Base-by-base conservation (phyloP, 345 rosid species). In the Clausena lansium region DNA sequence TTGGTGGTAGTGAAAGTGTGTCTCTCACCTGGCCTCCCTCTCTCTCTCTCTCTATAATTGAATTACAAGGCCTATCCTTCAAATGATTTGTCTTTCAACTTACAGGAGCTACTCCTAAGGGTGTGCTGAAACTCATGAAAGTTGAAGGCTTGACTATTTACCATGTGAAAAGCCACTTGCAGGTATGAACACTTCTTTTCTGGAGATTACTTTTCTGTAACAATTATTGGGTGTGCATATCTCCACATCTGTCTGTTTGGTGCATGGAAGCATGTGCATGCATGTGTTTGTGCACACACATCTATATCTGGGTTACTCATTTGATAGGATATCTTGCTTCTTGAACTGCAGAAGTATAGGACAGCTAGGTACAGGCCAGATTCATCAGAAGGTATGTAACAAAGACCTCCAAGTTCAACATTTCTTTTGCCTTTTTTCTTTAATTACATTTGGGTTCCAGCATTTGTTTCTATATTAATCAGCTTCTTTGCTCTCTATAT, bases 131-230 rank as follows among this genome's bases (percentile, higher is more conserved):
- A 87, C 88, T 78, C 71, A 95, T 95, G 98, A 92, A 92, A 80
- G 97, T 89, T 61, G 89, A 91, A 73, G 85, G 97, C 78, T 85
- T 95, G 89, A 93, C 95, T 24, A 95, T 95, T 61, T 95, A 92
- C 85, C 98, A 93, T 85, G 97, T 93, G 59, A 95, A 95, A 86
- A 95, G 97, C 80, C 98, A 95, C 85, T 83, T 93, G 84, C 98
- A 95, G 97, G 98, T 92, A 38, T 36, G 55, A 73, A 32, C 27
- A 77, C n/a, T 76, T 39, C 52, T 55, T 64, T 78, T 20, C 25
- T 9, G 27, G 69, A 58, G 50, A 24, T n/a, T 19, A 14, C 27
- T 79, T 45, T 10, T 27, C 28, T 59, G 47, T 36, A 45, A 27
- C 59, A 25, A 70, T 24, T 36, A 64, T 35, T 52, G 50, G 24